Evolutionary conservation across 495 filamentous ascomycete species (phyloP), one percentile per base, ranked within the genome.

Genomic region (Lasiosphaeria miniovina): DNA sequence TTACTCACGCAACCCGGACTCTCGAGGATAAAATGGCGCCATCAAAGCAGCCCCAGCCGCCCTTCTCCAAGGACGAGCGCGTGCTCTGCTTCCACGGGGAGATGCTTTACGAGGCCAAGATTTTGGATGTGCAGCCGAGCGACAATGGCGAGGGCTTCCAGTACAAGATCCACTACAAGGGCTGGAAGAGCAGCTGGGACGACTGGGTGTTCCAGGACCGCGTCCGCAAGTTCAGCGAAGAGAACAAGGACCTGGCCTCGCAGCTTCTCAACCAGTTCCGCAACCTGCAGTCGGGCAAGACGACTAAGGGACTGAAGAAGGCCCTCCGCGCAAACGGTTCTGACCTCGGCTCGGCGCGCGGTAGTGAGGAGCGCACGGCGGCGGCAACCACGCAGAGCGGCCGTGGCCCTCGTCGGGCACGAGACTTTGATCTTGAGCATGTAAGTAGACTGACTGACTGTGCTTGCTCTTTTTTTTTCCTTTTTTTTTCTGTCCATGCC

Each of bases 101-200:
- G 60, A 85, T 98, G 68, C 84, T 98, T 15, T 98, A 98, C 70
- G 94, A 98, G 74, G 93, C 94, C 59, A 97, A 97, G 75, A 87
- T 98, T 46, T 78, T 96, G 40, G 93, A 97, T 48, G 81, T 85
- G 54, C 80, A 82, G 49, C 79, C 89, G 46, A 76, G 80, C 10
- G 84, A 79, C 73, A 86, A 86, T 73, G 89, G 88, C 66, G 90
- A 87, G 50, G 82, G 86, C 46, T 88, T 82, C 60, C 85, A 89
- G 69, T 98, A 94, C 71, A 89, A 89, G 62, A 91, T 98, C 51
- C 94, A 98, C 74, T 98, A 98, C 77, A 97, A 97, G 72, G 94
- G 94, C 61, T 98, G 94, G 94, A 98, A 98, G 77, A 90, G 90
- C 70, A 96, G 91, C 86, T 98, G 94, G 94, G 94, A 98, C 77